Base-by-base conservation (phyloP, 768 basidiomycete species). In the Leucocoprinus sp. region DNA sequence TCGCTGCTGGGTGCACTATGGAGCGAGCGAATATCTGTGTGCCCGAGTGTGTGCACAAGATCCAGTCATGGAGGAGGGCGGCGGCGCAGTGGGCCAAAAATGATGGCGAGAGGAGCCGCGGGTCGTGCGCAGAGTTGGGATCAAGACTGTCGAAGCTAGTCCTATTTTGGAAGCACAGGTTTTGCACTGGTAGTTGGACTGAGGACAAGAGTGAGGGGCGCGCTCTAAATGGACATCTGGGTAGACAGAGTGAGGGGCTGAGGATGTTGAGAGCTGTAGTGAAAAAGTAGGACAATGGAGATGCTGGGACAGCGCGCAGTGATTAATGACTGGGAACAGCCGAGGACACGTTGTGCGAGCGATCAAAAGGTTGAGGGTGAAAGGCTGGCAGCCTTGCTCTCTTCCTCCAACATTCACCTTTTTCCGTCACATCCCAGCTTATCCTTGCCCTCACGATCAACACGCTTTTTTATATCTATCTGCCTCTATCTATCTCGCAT, bases 321-420 rank as follows among this genome's bases (percentile, higher is more conserved):
- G 45, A 54, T 53, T 60, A 58, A 60, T 64, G 57, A 59, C 69
- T 68, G 65, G 64, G 66, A 71, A 68, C 68, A 68, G 64, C 65
- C 67, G 72, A 66, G 74, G 80, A 76, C 82, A 85, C 82, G 81
- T 83, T 83, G 80, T 4, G 31, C 70, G 67, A 74, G 72, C 69
- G 69, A 83, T 82, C 80, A 82, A 80, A 82, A 79, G 66, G 66
- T 70, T 75, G 72, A 64, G 60, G 57, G 57, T 61, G 58, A 56
- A 68, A 65, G 73, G 76, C 76, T 75, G 58, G 69, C 74, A 72
- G 69, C 74, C 75, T 77, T 74, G 64, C 71, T 70, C 69, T 72
- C 64, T 52, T 61, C 65, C 62, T 63, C 66, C 69, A 65, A 68
- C 66, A 66, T 65, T 62, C 55, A 57, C 54, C 60, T 60, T 61